A percentile compares a stretch with the other conserved stretches of the same genome.
These are phyloP conservation scores for Yamadazyma kitorensis DNA, from an alignment of 805 yeast species.

Conservation along the genomic window DNA sequence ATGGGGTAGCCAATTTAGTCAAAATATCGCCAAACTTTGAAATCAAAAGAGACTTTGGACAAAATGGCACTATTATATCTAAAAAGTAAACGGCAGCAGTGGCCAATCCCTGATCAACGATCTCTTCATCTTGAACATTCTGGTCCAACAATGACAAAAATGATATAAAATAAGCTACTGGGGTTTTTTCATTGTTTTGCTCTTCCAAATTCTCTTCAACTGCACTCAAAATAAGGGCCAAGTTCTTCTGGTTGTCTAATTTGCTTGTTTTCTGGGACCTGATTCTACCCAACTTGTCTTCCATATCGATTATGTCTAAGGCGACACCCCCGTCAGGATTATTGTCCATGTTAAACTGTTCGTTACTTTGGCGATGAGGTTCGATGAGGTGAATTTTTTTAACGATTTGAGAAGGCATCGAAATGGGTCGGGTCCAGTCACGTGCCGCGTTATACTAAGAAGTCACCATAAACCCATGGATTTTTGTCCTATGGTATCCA, in stretches of 20 bases:
- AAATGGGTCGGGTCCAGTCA: no score
- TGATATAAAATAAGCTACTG: constrained; percentile 84
- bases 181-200: constrained; percentile 56
- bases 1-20: constrained; percentile 75
- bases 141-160: constrained; percentile 80
- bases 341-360: constrained; percentile 8
- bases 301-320: constrained; percentile 47
- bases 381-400: constrained; percentile 14
- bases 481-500: no score
- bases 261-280: constrained; percentile 75
- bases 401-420: no score
- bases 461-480: no score
- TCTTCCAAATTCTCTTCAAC: constrained; percentile 85
- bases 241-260: constrained; percentile 79
- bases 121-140: constrained; percentile 47
- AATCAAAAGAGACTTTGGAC: constrained; percentile 66
- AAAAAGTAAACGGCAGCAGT: constrained; percentile 76
- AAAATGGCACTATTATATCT: constrained; percentile 72
- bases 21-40: constrained; percentile 76
- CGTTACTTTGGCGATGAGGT: not conserved
- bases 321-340: constrained; percentile 40
- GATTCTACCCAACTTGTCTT: constrained; percentile 61
- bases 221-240: constrained; percentile 80
- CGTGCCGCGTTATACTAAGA: no score
- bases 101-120: constrained; percentile 63